These are phyloP conservation scores for Pseudofabraea citricarpa DNA, from an alignment of 2,329 filamentous ascomycete species.

Conservation along the genomic window DNA sequence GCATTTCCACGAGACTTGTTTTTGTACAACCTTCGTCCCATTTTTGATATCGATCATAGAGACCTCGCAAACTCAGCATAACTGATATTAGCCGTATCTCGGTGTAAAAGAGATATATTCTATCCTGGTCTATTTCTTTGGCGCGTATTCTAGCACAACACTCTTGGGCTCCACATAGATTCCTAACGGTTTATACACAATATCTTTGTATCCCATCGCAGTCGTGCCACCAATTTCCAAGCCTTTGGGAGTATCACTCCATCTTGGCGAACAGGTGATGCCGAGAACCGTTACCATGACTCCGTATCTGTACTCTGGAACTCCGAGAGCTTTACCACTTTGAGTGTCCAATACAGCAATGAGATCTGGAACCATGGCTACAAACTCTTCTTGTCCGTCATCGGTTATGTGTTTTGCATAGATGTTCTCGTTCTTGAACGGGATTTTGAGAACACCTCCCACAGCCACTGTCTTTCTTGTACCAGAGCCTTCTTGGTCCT, in stretches of 20 bases:
- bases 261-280: slow-evolving; percentile 48
- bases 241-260: slow-evolving; percentile 44
- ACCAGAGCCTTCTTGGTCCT: slow-evolving; percentile 31
- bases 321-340: slow-evolving; percentile 44
- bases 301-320: slow-evolving; percentile 51
- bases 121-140: slow-evolving; percentile 1
- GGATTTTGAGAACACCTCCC: slow-evolving; percentile 52
- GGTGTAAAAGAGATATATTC: too few relatives aligned
- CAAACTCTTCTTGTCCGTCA: slow-evolving; percentile 22
- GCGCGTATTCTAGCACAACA: slow-evolving; percentile 44
- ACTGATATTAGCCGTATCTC: too few relatives aligned
- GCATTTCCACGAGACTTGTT: too few relatives aligned
- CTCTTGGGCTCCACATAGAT: slow-evolving; percentile 47
- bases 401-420: slow-evolving; percentile 35
- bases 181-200: slow-evolving; percentile 46
- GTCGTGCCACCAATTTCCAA: slow-evolving; percentile 44
- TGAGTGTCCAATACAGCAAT: slow-evolving; percentile 42
- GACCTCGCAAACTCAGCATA: too few relatives aligned
- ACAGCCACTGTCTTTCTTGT: slow-evolving; percentile 24
- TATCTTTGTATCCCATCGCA: slow-evolving; percentile 41
- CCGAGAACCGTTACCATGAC: slow-evolving; percentile 46
- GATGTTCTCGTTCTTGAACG: slow-evolving; percentile 73
- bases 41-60: too few relatives aligned
- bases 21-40: too few relatives aligned
- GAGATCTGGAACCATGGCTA: slow-evolving; percentile 44